phyloP scores from a whole-genome alignment of 1,284 basidiomycete genomes.

The Ustilago crameri region DNA sequence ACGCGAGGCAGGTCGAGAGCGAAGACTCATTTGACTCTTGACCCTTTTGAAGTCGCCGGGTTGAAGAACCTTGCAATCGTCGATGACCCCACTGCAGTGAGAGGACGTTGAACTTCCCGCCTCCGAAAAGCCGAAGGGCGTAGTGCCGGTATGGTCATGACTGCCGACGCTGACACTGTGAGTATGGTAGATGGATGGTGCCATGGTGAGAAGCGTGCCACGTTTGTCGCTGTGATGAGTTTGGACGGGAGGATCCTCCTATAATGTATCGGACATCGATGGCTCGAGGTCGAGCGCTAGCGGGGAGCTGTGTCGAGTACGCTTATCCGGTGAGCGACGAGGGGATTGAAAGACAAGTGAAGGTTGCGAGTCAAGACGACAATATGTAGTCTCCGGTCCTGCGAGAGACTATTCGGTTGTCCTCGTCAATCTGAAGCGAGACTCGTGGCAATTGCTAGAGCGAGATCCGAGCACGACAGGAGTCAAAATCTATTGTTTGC shows the following conservation, averaged over 20 bases:
- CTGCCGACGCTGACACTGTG: constrained; percentile 7
- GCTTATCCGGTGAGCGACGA: too few species aligned
- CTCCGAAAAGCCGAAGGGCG: constrained; percentile 6
- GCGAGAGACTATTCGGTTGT: too few species aligned
- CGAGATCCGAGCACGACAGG: too few species aligned
- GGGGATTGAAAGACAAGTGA: neutral
- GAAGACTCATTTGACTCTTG: constrained; percentile 20
- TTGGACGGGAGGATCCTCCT: too few species aligned
- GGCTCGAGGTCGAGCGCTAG: too few species aligned
- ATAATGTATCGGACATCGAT: too few species aligned
- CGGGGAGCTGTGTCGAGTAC: too few species aligned
- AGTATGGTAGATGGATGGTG: constrained; percentile 2
- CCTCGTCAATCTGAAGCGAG: too few species aligned
- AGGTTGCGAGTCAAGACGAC: too few species aligned
- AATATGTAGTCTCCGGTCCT: too few species aligned
- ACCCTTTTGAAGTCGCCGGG: constrained; percentile 36
- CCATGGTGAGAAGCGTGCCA: constrained; percentile 1
- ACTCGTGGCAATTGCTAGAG: too few species aligned
- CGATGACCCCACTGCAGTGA: constrained; percentile 3
- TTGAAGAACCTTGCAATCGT: constrained; percentile 31
- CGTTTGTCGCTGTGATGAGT: neutral
- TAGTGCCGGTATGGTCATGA: neutral
- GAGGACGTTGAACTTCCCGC: constrained; percentile 9
- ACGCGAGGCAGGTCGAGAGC: constrained; percentile 19
- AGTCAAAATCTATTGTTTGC: too few species aligned